Evolutionary conservation across 2,329 filamentous ascomycete species (phyloP), one percentile per base, ranked within the genome.

Genomic region (Trichoderma sp.): DNA sequence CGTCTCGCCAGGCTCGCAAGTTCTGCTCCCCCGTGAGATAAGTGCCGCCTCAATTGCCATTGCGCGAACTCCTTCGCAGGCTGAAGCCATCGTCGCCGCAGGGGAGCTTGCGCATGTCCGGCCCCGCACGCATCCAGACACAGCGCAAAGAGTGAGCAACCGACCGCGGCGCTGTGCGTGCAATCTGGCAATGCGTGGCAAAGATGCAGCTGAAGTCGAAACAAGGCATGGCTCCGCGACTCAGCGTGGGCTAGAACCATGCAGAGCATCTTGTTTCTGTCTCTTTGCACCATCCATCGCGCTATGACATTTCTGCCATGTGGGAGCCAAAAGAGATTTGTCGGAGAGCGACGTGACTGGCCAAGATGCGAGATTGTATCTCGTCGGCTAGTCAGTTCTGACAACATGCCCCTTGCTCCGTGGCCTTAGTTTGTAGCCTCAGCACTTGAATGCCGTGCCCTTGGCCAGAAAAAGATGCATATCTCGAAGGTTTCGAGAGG

Each of bases 341-440:
- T 65, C 48, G 63, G 63, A 57, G 61, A 52, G 56, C 39, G 2
- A 50, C 47, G 17, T 65, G 43, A 65, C 47, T 65, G 63, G 63
- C 30, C 43, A 50, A 50, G 63, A 50, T 65, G 63, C 63, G 63
- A 65, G 63, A 59, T 28, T 58, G 45, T 48, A 57, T 43, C 48
- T 62, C 48, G 26, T 44, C 48, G 48, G 24, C 59, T 62, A 62
- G 39, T 50, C 50, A 30, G 15, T 45, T 54, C 44, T 34, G 59
- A 62, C 39, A 34, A 15, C 57, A 12, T 47, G 21, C 24, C 45
- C 26, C 39, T 44, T 62, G 47, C 58, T 48, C 57, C 28, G n/a
- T 50, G n/a, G n/a, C 34, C 47, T 28, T 28, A 24, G 14, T 17
- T 6, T 44, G 26, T 15, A 50, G 21, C 7, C 26, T n/a, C 5